Percentiles rank a stretch among this genome's conserved stretches.
These are phyloP conservation scores for Neurospora sp. DNA, from an alignment of 495 filamentous ascomycete species.

Conservation along the genomic window DNA sequence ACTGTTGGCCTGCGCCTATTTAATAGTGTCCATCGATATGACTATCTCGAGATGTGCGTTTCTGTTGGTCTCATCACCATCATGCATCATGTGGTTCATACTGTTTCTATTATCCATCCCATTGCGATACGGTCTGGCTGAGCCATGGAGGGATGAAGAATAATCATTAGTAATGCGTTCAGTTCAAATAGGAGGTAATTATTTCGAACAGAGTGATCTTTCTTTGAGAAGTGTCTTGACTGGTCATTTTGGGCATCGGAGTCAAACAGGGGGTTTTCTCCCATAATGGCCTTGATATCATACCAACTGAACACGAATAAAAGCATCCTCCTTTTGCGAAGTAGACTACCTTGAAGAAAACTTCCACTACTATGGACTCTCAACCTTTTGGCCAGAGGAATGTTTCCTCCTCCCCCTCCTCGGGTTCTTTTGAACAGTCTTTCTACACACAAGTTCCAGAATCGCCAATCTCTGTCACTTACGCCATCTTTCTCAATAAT, in stretches of 20 bases:
- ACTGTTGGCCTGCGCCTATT: neutral
- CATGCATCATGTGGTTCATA: neutral
- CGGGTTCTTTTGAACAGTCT: neutral
- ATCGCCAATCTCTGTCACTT: neutral
- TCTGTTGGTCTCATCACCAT: neutral
- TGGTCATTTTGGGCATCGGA: neutral
- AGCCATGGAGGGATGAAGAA: neutral
- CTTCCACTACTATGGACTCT: neutral
- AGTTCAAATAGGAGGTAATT: neutral
- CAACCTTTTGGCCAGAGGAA: neutral
- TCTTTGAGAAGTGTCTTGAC: neutral
- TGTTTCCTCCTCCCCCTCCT: neutral
- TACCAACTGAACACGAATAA: neutral
- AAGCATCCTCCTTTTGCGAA: neutral
- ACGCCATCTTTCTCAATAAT: neutral
- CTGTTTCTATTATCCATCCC: neutral
- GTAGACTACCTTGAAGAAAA: no score
- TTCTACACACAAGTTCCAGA: neutral
- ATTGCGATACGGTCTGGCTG: neutral
- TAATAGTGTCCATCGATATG: neutral
- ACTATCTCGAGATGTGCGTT: neutral
- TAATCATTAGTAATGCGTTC: no score
- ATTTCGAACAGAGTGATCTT: neutral
- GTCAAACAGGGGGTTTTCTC: neutral
- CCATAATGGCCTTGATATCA: neutral